Base-by-base conservation (phyloP, 2,329 filamentous ascomycete species). In the Cladosporium sp. region DNA sequence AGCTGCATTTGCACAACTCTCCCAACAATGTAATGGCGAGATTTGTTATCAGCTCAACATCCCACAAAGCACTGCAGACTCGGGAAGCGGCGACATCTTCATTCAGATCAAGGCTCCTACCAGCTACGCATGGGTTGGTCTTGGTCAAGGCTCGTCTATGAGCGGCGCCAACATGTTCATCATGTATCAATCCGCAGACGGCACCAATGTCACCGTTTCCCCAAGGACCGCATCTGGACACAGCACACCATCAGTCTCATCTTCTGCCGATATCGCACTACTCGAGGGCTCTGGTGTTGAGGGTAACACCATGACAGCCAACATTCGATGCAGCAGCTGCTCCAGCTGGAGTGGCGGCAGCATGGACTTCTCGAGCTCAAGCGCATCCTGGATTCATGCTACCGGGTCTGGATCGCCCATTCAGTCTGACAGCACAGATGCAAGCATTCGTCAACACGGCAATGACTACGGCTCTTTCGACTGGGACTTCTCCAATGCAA, bases 61-160 rank as follows among this genome's bases (percentile, higher is more conserved):
- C 7, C 85, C 86, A 2, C 74, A 81, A 28, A 73, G 76, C 31
- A 86, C 85, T 5, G 82, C 82, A 1, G 80, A 78, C 3, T 82
- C 80, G 23, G 82, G 82, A 14, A 78, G 70, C 37, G 85, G 86
- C 26, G 83, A 86, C 67, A 83, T 88, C 62, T 88, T 81, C 75
- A 83, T 88, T 71, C 84, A 86, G 66, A 79, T 88, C 59, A 81
- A 80, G 55, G 84, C 83, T 3, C 85, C 86, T 1, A 80, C 79
- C 49, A 78, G 73, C 6, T 81, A 85, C 71, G 74, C 81, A 75
- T 88, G 84, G 83, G 80, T 86, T 37, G 83, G 80, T 3, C 73
- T 88, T 3, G 86, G 85, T 8, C 84, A 87, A 72, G 86, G 86
- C 29, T 77, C 69, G 1, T 68, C 73, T 23, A 88, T 88, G 86